Evolutionary conservation across 495 filamentous ascomycete species (phyloP), one percentile per base, ranked within the genome.

Genomic region (Wilcoxina mikolae): DNA sequence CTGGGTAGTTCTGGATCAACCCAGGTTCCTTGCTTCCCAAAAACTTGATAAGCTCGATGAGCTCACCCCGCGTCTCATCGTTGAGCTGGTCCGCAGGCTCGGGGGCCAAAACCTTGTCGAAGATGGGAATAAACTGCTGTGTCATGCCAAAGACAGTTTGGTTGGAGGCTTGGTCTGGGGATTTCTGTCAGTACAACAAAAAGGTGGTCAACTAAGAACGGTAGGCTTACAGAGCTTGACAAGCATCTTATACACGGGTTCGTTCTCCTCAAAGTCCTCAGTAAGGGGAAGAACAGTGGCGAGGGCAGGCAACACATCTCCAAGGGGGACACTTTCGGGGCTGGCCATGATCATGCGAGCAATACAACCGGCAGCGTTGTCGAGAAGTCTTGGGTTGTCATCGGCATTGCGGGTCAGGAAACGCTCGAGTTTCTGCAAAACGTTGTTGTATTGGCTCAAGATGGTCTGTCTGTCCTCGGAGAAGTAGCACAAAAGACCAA

Each of bases 251-350:
- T 81, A 98, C 31, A 96, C 78, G 10, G 90, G 85, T 56, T 85
- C 82, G 72, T 98, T 96, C 78, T 98, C 91, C 68, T 95, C 88
- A 58, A 78, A 96, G 68, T 98, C 91, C 60, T 95, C 89, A 71
- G 84, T 87, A 60, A 96, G 71, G 24, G 91, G 91, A 43, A 98
- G 74, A 11, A 91, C 74, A 51, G 73, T 74, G 18, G 91, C 77
- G 39, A 98, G 73, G 2, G 76, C 79, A 23, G 89, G 88, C 1
- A 98, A 76, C 18, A 94, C 84, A 10, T 94, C 80, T 53, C 75
- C 69, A 54, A 87, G 72, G 3, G 89, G 89, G 4, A 95, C 78
- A 50, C 77, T 77, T 45, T 87, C 80, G 10, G 84, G 83, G 65
- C 87, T 78, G 54, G 80, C 79, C 65, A 84, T 76, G 66, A 95